Conservation (phyloP, 129 eudicot species). For the Chrysanthemum seticuspe region DNA sequence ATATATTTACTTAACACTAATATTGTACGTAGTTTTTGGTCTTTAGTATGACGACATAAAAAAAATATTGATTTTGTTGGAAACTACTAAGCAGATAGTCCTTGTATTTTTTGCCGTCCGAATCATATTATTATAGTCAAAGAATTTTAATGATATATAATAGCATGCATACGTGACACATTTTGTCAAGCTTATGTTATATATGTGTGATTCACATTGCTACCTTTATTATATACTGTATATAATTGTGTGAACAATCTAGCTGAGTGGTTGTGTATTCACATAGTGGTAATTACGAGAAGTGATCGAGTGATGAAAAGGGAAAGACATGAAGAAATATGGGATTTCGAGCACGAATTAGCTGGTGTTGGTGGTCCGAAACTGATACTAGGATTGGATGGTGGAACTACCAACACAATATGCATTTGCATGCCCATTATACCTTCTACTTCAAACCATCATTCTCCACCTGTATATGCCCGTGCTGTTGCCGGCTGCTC, state of each 20-base stretch:
- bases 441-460: slow-evolving; percentile 34
- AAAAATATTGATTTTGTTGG: slow-evolving; percentile 25
- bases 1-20: slow-evolving; percentile 6
- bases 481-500: slow-evolving; percentile 97
- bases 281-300: neutral
- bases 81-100: slow-evolving; percentile 17
- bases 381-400: slow-evolving; percentile 72
- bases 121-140: slow-evolving; percentile 20
- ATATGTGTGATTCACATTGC: slow-evolving; percentile 19
- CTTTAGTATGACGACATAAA: slow-evolving; percentile 5
- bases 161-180: slow-evolving; percentile 1
- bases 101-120: slow-evolving; percentile 43
- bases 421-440: slow-evolving; percentile 74
- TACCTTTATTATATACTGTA: neutral
- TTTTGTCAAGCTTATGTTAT: slow-evolving; percentile 21
- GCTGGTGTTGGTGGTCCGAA: slow-evolving; percentile 24
- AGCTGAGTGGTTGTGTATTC: slow-evolving; percentile 1
- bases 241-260: neutral
- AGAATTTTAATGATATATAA: slow-evolving; percentile 4
- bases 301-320: slow-evolving; percentile 43
- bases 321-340: slow-evolving; percentile 57
- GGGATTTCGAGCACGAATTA: slow-evolving; percentile 69
- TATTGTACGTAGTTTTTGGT: slow-evolving; percentile 19
- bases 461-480: slow-evolving; percentile 67
- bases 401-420: slow-evolving; percentile 68